Base-by-base conservation (phyloP, 2,329 filamentous ascomycete species). In the Talaromyces sp. region DNA sequence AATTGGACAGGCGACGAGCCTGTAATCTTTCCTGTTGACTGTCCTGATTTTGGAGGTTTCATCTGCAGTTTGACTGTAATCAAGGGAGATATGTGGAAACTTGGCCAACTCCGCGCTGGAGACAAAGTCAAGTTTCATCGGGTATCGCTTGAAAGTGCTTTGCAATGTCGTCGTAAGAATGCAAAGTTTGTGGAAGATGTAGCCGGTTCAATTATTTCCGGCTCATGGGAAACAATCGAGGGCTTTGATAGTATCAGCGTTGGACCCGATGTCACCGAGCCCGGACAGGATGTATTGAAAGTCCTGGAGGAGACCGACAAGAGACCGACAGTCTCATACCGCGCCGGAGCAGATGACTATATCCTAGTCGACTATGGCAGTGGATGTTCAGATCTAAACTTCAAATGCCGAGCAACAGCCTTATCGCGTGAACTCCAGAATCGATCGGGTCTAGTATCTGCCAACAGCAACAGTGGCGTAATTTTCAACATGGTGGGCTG, bases 1-100 rank as follows among this genome's bases (percentile, higher is more conserved):
- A 88, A 87, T 68, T 89, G 84, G 82, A 87, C 85, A 0, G 86
- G 86, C 3, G 86, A 88, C 31, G 49, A 47, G 35, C 35, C 35
- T 24, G 60, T 62, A 5, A 83, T 89, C 19, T 87, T 89, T 58
- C 81, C 85, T 0, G 78, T 84, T 5, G 86, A 89, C 70, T 82
- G 81, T 60, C 87, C 86, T 0, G 85, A 87, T 68, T 82, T 88
- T 65, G 86, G 87, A 7, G 86, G 86, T 0, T 87, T 89, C 66
- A 79, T 87, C 0, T 85, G 81, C 37, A 82, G 79, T 13, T 82
- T 83, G 2, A 88, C 86, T 0, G 79, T 87, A 13, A 79, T 86
- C 35, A 82, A 82, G 65, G 85, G 81, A 1, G 86, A 88, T 60
- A 80, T 83, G 70, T 88, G 86, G 86, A 86, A 87, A 69, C 70